phyloP scores from a whole-genome alignment of 257 asterid species.

The Solanum pennellii region DNA sequence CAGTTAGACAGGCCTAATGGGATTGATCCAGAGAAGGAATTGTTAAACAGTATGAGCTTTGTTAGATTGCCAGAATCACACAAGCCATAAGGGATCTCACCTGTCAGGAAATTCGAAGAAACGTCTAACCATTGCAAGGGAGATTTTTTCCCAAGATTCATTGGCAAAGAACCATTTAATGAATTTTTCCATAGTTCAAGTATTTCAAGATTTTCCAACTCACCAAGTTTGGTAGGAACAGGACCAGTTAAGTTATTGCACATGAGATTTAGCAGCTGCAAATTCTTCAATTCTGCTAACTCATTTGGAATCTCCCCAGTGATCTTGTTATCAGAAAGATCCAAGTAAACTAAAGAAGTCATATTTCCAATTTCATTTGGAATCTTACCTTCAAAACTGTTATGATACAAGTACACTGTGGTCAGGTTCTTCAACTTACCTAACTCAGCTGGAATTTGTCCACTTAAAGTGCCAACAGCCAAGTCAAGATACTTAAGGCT shows the following conservation, averaged over 20 bases:
- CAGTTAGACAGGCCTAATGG: slow-evolving; percentile 53
- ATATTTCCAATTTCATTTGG: slow-evolving; percentile 54
- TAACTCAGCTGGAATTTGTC: slow-evolving; percentile 47
- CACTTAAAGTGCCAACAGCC: slow-evolving; percentile 55
- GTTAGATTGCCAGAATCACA: slow-evolving; percentile 52
- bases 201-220: slow-evolving; percentile 37
- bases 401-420: slow-evolving; percentile 51
- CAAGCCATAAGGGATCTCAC: slow-evolving; percentile 54
- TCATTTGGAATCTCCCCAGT: slow-evolving; percentile 54
- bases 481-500: slow-evolving; percentile 57
- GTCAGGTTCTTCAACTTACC: slow-evolving; percentile 42
- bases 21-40: slow-evolving; percentile 57
- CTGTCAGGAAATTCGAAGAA: slow-evolving; percentile 51
- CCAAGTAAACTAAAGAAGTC: slow-evolving; percentile 37
- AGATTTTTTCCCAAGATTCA: slow-evolving; percentile 41
- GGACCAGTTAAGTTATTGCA: slow-evolving; percentile 43
- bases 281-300: slow-evolving; percentile 36
- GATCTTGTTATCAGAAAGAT: slow-evolving; percentile 49
- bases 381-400: slow-evolving; percentile 43
- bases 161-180: slow-evolving; percentile 47
- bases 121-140: slow-evolving; percentile 63
- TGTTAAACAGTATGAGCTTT: slow-evolving; percentile 66
- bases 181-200: slow-evolving; percentile 64
- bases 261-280: slow-evolving; percentile 70
- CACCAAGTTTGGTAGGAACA: slow-evolving; percentile 39